These are phyloP conservation scores for Talaromyces marneffei DNA, from an alignment of 2,329 filamentous ascomycete genomes.

Conservation along the genomic window DNA sequence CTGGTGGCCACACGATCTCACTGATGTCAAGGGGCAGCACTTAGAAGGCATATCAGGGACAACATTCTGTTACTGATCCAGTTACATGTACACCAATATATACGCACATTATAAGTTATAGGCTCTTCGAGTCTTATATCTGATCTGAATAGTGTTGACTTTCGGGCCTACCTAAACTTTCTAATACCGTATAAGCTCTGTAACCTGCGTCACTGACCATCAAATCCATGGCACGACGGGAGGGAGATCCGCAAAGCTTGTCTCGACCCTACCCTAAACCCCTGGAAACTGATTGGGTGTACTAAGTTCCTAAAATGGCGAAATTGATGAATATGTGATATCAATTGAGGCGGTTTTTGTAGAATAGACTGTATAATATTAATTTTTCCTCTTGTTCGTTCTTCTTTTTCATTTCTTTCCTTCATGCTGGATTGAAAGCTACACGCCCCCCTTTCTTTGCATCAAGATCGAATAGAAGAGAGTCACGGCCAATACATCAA, in stretches of 20 bases:
- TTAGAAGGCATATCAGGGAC: not conserved
- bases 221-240: slow-evolving; percentile 3
- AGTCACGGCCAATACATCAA: not conserved
- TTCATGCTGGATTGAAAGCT: not conserved
- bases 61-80: not conserved
- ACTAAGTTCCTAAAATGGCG: not conserved
- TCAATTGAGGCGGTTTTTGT: slow-evolving; percentile 5
- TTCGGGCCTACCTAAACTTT: not conserved
- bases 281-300: not conserved
- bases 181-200: not conserved
- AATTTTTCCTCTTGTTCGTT: not conserved
- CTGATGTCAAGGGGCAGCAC: not conserved
- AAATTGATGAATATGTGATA: slow-evolving; percentile 10
- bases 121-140: too few species aligned
- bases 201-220: not conserved
- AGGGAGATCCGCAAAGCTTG: slow-evolving; percentile 3
- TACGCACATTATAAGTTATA: not conserved
- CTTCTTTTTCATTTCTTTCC: not conserved
- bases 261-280: not conserved
- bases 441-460: not conserved
- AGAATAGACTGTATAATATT: slow-evolving; percentile 2
- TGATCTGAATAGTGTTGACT: not conserved
- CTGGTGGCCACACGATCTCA: not conserved
- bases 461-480: not conserved
- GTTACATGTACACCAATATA: not conserved